Base-by-base conservation (phyloP, 805 yeast genomes). In the Candida lessepsii region DNA sequence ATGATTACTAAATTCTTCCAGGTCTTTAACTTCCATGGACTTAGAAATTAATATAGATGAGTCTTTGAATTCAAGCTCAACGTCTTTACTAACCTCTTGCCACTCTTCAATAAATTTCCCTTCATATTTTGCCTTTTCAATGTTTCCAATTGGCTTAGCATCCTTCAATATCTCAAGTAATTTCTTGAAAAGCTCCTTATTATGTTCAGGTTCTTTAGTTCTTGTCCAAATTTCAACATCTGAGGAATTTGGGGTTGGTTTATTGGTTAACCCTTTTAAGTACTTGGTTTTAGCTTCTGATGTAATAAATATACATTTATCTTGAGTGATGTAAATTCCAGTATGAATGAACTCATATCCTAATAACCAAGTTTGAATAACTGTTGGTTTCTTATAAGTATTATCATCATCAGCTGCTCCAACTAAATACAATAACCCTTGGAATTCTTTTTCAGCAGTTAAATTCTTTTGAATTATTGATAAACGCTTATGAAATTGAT, bases 281-380 rank as follows among this genome's bases (percentile, higher is more conserved):
- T 89, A 83, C 58, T 82, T 86, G 29, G 95, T 88, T 63, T 91
- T 91, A 5, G 87, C 87, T 35, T 80, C 83, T 21, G 91, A 81
- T 0, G 97, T 90, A 42, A 90, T 71, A 40, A 91, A 67, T 3
- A 79, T 61, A 27, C 80, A 67, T 48, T 78, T 79, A 27, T 75
- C 76, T 40, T 74, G 71, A 3, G 85, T 75, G 42, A 90, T 65
- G 37, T 74, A 78, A 39, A 91, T 63, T 21, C 81, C 80, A 1
- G 97, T 89, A 37, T 93, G 93, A n/a, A 96, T 95, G 57, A 91
- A 91, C 59, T 93, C 98, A 59, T 90, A 91, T 3, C 97, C 96
- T 35, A 91, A 66, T 39, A 91, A 67, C 98, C 98, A 91, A 38
- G 81, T 84, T 59, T 90, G 97, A 34, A 90, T 63, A 32, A 85